Percentiles rank a stretch among this genome's conserved stretches.
phyloP scores from a whole-genome alignment of 2,329 filamentous ascomycete genomes.

The Neopestalotiopsis sp. region DNA sequence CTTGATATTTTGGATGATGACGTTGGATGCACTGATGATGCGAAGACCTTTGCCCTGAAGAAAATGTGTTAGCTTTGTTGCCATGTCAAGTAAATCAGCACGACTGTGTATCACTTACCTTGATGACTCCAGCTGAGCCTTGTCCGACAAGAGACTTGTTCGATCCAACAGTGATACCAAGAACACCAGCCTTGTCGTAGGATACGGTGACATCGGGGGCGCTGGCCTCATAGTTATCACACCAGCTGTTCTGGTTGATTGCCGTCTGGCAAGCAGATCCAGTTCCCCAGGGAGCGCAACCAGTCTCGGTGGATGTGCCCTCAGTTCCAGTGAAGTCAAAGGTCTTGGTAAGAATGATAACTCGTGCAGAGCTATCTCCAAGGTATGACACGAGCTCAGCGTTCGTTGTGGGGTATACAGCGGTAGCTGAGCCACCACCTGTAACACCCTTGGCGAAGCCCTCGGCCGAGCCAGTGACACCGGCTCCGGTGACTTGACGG shows the following conservation, averaged over 20 bases:
- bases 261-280: constrained; percentile 59
- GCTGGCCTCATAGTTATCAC: constrained; percentile 62
- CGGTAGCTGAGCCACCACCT: constrained; percentile 60
- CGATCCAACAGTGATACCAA: constrained; percentile 57
- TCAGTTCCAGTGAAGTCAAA: constrained; percentile 63
- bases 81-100: background rate
- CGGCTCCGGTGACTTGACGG: constrained; percentile 26
- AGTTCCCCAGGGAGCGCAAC: constrained; percentile 65
- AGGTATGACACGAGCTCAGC: constrained; percentile 66
- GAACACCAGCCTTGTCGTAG: constrained; percentile 57
- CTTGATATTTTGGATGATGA: constrained; percentile 64
- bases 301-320: constrained; percentile 55
- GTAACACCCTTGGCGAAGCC: constrained; percentile 59
- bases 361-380: constrained; percentile 55
- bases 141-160: constrained; percentile 64
- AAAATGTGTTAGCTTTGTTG: background rate
- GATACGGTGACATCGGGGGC: constrained; percentile 51
- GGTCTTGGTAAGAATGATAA: constrained; percentile 63
- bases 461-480: constrained; percentile 45
- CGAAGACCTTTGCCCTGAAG: constrained; percentile 57
- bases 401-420: constrained; percentile 59
- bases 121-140: constrained; percentile 59
- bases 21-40: constrained; percentile 53
- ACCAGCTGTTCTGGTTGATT: constrained; percentile 66
- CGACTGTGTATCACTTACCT: constrained; percentile 24